A percentile compares a stretch with the other conserved stretches of the same genome.
These are phyloP conservation scores for Trifolium pratense DNA, from an alignment of 306 rosid genomes.

Conservation along the genomic window DNA sequence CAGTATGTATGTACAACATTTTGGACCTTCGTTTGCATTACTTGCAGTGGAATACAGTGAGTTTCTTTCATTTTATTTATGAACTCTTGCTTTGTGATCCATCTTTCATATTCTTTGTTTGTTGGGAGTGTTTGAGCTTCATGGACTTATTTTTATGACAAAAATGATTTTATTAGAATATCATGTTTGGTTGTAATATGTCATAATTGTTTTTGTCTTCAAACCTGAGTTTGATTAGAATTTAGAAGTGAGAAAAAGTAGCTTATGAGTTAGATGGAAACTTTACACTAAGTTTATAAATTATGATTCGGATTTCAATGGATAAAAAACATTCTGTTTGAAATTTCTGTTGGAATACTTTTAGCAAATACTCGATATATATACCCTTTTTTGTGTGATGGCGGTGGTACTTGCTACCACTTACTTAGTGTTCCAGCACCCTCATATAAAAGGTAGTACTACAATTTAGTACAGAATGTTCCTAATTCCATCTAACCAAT, in stretches of 20 bases:
- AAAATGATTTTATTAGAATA: background rate
- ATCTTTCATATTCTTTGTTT: constrained; percentile 9
- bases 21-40: constrained; percentile 75
- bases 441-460: background rate
- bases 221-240: background rate
- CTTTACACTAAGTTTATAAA: background rate
- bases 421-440: background rate
- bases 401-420: background rate
- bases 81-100: background rate
- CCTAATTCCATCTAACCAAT: background rate
- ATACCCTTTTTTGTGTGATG: background rate
- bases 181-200: background rate
- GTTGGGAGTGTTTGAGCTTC: too few relatives aligned
- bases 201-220: background rate
- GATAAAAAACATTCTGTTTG: background rate
- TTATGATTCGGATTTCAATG: constrained; percentile 2
- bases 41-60: constrained; percentile 96
- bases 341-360: constrained; percentile 4
- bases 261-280: background rate
- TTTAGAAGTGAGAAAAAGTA: too few relatives aligned
- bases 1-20: constrained; percentile 82
- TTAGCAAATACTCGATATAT: background rate
- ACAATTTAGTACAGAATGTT: background rate
- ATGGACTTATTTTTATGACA: background rate
- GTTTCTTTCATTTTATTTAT: constrained; percentile 41